phyloP scores from a whole-genome alignment of 1,284 basidiomycete genomes.

The Rhodotorula sp. region DNA sequence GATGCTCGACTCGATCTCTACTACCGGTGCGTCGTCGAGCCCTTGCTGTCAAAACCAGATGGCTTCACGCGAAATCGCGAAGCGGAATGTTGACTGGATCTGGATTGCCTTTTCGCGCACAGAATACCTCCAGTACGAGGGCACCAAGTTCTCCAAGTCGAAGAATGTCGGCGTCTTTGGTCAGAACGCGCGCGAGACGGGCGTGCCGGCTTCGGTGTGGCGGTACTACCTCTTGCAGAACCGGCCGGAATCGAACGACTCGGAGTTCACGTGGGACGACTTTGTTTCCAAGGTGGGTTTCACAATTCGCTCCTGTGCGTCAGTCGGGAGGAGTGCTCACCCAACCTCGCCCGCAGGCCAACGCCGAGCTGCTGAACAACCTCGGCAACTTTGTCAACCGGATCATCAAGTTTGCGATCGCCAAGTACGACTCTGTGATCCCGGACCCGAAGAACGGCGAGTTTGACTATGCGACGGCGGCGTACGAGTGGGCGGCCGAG shows the following conservation, averaged over 20 bases:
- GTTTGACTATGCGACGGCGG: constrained; percentile 61
- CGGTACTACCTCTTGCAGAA: constrained; percentile 93
- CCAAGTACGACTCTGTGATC: constrained; percentile 77
- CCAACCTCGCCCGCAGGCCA: constrained; percentile 59
- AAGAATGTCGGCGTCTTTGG: constrained; percentile 97
- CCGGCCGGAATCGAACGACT: constrained; percentile 88
- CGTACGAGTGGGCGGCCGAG: constrained; percentile 54
- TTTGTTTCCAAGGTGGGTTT: constrained; percentile 65
- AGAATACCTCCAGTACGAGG: constrained; percentile 99
- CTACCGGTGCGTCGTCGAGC: constrained; percentile 65
- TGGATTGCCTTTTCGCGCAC: background rate
- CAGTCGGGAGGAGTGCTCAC: background rate
- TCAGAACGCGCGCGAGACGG: constrained; percentile 88
- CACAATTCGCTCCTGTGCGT: background rate
- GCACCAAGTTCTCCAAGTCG: constrained; percentile 98
- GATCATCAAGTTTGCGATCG: constrained; percentile 81
- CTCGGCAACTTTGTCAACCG: constrained; percentile 99
- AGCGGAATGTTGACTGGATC: too few relatives aligned
- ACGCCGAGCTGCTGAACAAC: constrained; percentile 92
- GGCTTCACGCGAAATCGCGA: background rate
- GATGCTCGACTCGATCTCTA: constrained; percentile 88
- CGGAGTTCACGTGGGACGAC: constrained; percentile 96
- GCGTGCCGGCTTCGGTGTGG: constrained; percentile 92
- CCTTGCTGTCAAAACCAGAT: background rate
- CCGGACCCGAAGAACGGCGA: constrained; percentile 63